Conservation (phyloP, 768 basidiomycete genomes). For the Lactarius vividus region DNA sequence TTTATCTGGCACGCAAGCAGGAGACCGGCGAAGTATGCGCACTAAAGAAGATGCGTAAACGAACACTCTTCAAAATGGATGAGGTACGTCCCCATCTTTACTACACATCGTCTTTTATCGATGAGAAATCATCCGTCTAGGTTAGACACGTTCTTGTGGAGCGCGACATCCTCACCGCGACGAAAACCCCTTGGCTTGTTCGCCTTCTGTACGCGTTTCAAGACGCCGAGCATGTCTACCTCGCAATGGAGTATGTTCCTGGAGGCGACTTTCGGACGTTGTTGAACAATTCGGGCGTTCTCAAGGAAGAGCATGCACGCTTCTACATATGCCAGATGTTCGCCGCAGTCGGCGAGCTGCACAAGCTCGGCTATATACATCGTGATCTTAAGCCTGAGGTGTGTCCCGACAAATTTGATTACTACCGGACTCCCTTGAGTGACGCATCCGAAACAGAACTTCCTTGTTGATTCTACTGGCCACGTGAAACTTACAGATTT, state of each 20-base stretch:
- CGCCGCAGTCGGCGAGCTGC: constrained; percentile 86
- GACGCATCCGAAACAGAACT: constrained; percentile 59
- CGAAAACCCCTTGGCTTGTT: constrained; percentile 97
- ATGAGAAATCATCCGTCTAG: constrained; percentile 39
- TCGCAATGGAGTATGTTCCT: constrained; percentile 99
- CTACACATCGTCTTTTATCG: not conserved
- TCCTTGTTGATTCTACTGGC: constrained; percentile 91
- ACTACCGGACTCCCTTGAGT: not conserved
- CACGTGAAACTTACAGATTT: constrained; percentile 99
- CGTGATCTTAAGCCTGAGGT: constrained; percentile 98
- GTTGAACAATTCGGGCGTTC: constrained; percentile 94
- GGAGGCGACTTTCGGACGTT: constrained; percentile 98
- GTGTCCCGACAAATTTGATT: constrained; percentile 25
- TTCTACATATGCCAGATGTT: constrained; percentile 99
- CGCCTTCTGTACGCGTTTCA: constrained; percentile 95
- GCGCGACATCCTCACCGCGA: constrained; percentile 95
- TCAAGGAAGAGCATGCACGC: constrained; percentile 94
- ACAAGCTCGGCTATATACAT: constrained; percentile 97
- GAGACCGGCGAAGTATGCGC: constrained; percentile 97
- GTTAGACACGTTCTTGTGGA: constrained; percentile 98
- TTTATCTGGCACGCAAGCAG: constrained; percentile 91
- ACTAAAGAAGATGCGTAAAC: constrained; percentile 95
- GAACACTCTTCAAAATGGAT: constrained; percentile 96
- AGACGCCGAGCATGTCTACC: constrained; percentile 84
- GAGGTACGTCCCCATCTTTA: constrained; percentile 53